These are phyloP conservation scores for Digitaria exilis DNA, from an alignment of 202 grass and related monocot genomes.

Conservation along the genomic window DNA sequence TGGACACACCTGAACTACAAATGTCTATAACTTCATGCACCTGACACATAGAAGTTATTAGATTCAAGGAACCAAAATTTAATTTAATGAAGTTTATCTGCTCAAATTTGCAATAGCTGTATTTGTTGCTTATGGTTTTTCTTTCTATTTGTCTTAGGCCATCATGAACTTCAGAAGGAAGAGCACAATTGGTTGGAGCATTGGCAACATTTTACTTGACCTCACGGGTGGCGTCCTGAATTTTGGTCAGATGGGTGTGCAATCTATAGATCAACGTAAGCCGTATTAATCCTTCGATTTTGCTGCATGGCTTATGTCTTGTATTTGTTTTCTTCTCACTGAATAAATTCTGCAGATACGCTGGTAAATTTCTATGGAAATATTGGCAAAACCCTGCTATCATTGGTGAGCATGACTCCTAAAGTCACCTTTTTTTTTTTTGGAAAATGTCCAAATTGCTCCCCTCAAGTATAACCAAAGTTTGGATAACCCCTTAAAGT, in stretches of 20 bases:
- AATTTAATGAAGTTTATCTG: neutral
- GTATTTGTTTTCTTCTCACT: slow-evolving; percentile 15
- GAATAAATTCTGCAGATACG: slow-evolving; percentile 67
- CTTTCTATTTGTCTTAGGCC: slow-evolving; percentile 49
- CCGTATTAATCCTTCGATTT: neutral
- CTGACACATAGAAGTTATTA: neutral
- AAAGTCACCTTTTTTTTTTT: no score
- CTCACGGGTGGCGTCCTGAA: slow-evolving; percentile 78
- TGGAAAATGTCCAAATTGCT: no score
- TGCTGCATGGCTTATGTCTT: neutral
- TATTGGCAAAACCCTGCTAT: slow-evolving; percentile 98
- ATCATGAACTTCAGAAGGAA: slow-evolving; percentile 89
- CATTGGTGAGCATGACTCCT: slow-evolving; percentile 64
- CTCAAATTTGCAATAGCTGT: neutral
- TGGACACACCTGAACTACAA: neutral
- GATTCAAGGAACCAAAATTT: neutral
- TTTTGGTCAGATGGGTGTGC: slow-evolving; percentile 93
- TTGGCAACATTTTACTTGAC: slow-evolving; percentile 97
- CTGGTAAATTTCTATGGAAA: slow-evolving; percentile 95
- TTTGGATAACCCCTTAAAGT: no score
- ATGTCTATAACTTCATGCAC: neutral
- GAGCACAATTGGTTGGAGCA: slow-evolving; percentile 97
- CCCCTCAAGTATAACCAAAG: no score
- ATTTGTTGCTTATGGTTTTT: neutral
- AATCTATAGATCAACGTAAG: slow-evolving; percentile 95